A percentile compares a stretch with the other conserved stretches of the same genome.
These are phyloP conservation scores for Tilletia setariae DNA, from an alignment of 1,284 basidiomycete species.

Conservation along the genomic window DNA sequence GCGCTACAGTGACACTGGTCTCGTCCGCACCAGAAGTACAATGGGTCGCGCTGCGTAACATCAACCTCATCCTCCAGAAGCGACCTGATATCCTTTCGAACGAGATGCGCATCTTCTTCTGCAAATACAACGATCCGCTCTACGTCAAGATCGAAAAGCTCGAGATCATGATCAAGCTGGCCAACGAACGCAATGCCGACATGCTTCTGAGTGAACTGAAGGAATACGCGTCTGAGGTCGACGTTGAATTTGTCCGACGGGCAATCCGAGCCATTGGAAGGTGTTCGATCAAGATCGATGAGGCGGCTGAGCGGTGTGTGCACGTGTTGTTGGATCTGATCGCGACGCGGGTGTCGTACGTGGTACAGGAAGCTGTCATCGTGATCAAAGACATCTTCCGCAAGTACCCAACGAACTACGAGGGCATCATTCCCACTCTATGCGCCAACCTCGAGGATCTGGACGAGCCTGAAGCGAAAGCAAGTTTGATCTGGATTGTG, in stretches of 20 bases:
- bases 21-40: constrained; percentile 70
- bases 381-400: constrained; percentile 99
- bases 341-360: constrained; percentile 86
- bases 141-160: constrained; percentile 98
- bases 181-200: constrained; percentile 85
- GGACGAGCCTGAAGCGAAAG: constrained; percentile 96
- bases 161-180: constrained; percentile 95
- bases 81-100: constrained; percentile 81
- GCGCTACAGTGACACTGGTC: constrained; percentile 59
- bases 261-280: constrained; percentile 93
- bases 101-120: constrained; percentile 98
- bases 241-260: constrained; percentile 94
- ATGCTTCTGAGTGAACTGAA: constrained; percentile 91
- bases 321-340: constrained; percentile 89
- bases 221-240: constrained; percentile 97
- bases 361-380: constrained; percentile 95
- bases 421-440: constrained; percentile 89
- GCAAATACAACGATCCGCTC: constrained; percentile 98
- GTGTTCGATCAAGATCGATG: constrained; percentile 90
- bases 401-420: constrained; percentile 94
- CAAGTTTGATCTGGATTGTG: constrained; percentile 97
- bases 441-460: constrained; percentile 93
- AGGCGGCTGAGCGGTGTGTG: constrained; percentile 88
- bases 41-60: constrained; percentile 94
- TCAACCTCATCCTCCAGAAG: constrained; percentile 92